phyloP scores from a whole-genome alignment of 768 basidiomycete species.

The Phylloporus arenicola region DNA sequence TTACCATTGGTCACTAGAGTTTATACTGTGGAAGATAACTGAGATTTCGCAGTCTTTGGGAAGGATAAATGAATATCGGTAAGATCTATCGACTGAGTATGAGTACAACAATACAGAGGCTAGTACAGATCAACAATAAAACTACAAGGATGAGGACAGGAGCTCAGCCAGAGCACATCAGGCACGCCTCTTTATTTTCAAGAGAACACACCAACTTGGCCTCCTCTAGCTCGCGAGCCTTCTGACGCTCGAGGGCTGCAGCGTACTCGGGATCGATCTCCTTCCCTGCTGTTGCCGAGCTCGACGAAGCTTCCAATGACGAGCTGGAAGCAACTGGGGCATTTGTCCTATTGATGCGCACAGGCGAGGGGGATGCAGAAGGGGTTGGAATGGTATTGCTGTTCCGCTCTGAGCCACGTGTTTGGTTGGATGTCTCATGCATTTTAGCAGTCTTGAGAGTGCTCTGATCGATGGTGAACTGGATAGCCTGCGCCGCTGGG shows the following conservation, averaged over 20 bases:
- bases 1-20: no score
- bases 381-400: constrained; percentile 19
- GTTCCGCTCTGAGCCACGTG: constrained; percentile 11
- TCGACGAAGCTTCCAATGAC: constrained; percentile 9
- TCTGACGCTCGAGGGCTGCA: constrained; percentile 66
- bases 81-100: constrained; percentile 4
- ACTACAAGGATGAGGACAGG: not conserved
- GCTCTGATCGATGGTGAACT: constrained; percentile 91
- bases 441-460: constrained; percentile 56
- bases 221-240: constrained; percentile 71
- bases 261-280: constrained; percentile 67
- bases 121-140: constrained; percentile 10
- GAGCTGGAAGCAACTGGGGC: constrained; percentile 25
- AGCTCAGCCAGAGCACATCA: constrained; percentile 82
- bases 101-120: constrained; percentile 16
- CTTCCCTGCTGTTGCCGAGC: constrained; percentile 26
- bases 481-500: constrained; percentile 92
- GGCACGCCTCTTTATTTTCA: constrained; percentile 90
- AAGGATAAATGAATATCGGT: not conserved
- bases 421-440: constrained; percentile 19
- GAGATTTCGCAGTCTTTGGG: not conserved
- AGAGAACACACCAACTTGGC: constrained; percentile 79
- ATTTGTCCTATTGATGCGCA: constrained; percentile 28
- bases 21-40: no score
- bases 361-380: constrained; percentile 25